phyloP scores from a whole-genome alignment of 805 yeast species.

The Priceomyces medius region DNA sequence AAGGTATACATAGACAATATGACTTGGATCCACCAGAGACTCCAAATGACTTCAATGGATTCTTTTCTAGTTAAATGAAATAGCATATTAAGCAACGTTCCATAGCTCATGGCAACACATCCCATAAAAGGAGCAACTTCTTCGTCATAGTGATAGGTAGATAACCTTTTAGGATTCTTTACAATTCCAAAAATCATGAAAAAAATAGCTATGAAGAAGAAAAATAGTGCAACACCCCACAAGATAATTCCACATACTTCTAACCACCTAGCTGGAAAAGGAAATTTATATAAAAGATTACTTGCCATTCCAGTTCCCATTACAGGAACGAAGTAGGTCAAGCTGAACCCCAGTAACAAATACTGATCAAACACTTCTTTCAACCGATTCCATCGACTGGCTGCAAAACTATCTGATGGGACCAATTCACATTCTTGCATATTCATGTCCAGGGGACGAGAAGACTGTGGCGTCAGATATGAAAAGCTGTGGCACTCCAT shows the following conservation, averaged over 20 bases:
- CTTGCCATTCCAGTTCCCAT: constrained; percentile 86
- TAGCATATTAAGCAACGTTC: constrained; percentile 61
- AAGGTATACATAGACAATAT: constrained; percentile 55
- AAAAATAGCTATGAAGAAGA: constrained; percentile 43
- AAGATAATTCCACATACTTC: constrained; percentile 54
- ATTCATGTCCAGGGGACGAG: too few relatives aligned
- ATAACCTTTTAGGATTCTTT: constrained; percentile 25
- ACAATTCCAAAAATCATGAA: constrained; percentile 42
- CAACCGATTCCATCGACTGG: too few relatives aligned
- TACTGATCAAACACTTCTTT: background rate
- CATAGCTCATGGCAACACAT: constrained; percentile 75
- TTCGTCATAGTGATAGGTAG: constrained; percentile 30
- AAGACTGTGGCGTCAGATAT: too few relatives aligned
- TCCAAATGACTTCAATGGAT: constrained; percentile 53
- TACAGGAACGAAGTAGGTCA: constrained; percentile 64
- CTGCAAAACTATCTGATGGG: too few relatives aligned
- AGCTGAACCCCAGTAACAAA: constrained; percentile 26
- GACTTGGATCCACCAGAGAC: constrained; percentile 74
- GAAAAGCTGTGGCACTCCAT: too few relatives aligned
- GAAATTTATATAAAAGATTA: constrained; percentile 59
- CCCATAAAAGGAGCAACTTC: constrained; percentile 66
- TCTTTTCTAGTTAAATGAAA: constrained; percentile 39
- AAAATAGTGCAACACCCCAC: constrained; percentile 57
- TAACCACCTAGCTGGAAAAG: constrained; percentile 64
- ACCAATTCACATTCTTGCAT: too few relatives aligned